A percentile compares a stretch with the other conserved stretches of the same genome.
Evolutionary conservation across 1,284 basidiomycete genomes (phyloP).

Genomic region (Tausonia pullulans): DNA sequence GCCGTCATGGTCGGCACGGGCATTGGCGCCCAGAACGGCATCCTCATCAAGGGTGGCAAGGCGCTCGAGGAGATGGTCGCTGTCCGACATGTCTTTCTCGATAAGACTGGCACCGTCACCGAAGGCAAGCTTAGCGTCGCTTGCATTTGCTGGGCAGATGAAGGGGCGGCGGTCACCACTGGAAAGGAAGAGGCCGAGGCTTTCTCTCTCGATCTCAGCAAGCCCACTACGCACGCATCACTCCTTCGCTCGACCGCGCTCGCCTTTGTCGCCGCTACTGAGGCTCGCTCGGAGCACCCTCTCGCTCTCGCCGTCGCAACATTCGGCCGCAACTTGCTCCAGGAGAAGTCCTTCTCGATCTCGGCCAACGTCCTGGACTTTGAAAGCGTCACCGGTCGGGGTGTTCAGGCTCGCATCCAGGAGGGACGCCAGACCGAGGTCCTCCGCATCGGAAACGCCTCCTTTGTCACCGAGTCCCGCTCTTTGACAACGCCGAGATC

Average conservation of each 20-base stretch:
- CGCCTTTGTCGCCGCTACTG: constrained; percentile 71
- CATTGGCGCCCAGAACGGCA: constrained; percentile 91
- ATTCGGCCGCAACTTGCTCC: constrained; percentile 60
- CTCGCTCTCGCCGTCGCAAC: constrained; percentile 81
- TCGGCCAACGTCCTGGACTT: constrained; percentile 48
- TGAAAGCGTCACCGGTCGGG: constrained; percentile 78
- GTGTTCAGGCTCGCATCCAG: constrained; percentile 59
- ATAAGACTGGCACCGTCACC: constrained; percentile 98
- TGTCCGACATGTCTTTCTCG: constrained; percentile 73
- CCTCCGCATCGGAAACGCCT: constrained; percentile 62
- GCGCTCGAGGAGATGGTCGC: constrained; percentile 82
- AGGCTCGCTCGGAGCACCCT: constrained; percentile 89
- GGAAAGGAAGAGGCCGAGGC: neutral
- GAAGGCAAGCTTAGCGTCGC: constrained; percentile 68
- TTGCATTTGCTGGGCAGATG: constrained; percentile 55
- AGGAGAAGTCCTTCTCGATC: constrained; percentile 39
- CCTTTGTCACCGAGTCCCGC: constrained; percentile 49
- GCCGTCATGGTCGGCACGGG: constrained; percentile 99
- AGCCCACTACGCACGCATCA: constrained; percentile 27
- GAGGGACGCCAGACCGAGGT: constrained; percentile 34
- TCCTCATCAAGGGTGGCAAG: constrained; percentile 92
- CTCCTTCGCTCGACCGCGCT: constrained; percentile 50
- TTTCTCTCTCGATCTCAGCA: neutral
- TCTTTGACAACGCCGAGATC: too few species aligned
- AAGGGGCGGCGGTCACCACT: neutral